Conservation (phyloP, 768 basidiomycete species). For the Mrakia frigida region DNA sequence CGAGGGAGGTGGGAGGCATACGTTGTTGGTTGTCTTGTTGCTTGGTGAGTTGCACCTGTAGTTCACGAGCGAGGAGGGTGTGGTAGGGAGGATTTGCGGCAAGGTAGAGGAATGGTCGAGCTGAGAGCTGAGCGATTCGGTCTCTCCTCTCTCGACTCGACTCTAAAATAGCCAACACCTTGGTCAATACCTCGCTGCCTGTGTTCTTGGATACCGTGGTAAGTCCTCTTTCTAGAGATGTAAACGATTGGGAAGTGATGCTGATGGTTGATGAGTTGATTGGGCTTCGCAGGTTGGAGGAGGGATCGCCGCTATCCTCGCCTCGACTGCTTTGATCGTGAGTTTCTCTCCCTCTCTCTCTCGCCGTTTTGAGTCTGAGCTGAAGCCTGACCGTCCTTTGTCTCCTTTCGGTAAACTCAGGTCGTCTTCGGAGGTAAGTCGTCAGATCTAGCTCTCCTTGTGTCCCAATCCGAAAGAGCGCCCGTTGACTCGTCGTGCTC, state of each 20-base stretch:
- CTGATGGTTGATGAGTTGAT: too few relatives aligned
- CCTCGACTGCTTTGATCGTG: conserved; percentile 3
- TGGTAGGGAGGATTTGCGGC: not conserved
- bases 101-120: not conserved
- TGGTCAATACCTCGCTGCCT: conserved; percentile 5
- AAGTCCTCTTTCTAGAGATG: not conserved
- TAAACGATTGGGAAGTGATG: too few relatives aligned
- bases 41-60: not conserved
- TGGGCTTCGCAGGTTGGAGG: conserved; percentile 6
- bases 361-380: too few relatives aligned
- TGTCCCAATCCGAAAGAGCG: not conserved
- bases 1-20: conserved; percentile 4
- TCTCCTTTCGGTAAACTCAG: not conserved
- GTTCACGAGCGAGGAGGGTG: not conserved
- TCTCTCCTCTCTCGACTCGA: too few relatives aligned
- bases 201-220: conserved; percentile 22
- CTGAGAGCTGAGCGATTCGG: not conserved
- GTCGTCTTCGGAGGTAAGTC: conserved; percentile 7
- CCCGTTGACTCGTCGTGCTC: not conserved
- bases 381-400: too few relatives aligned
- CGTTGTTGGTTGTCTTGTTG: conserved; percentile 9
- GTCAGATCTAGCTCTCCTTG: not conserved
- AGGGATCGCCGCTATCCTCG: not conserved
- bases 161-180: conserved; percentile 2
- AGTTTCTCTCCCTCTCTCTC: not conserved